Conservation (phyloP, 1,284 basidiomycete genomes). For the Ceraceosorus bombacis region DNA sequence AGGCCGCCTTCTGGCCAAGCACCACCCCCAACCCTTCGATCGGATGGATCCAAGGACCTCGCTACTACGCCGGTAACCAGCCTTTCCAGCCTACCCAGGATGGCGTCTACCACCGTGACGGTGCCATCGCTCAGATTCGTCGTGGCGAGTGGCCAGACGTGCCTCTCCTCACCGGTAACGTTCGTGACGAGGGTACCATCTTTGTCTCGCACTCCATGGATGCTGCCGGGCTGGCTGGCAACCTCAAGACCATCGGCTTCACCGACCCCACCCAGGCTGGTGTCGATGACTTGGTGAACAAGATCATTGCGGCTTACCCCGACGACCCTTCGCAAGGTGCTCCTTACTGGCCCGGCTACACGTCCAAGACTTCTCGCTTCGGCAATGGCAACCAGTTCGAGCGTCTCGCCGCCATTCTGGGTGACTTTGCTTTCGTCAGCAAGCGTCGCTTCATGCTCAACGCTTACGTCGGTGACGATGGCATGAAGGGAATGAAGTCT, state of each 20-base stretch:
- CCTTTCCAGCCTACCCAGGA: not conserved
- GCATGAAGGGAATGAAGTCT: not conserved
- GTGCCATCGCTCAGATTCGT: not conserved
- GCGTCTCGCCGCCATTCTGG: not conserved
- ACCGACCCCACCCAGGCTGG: not conserved
- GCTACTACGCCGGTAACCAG: not conserved
- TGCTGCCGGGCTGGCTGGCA: not conserved
- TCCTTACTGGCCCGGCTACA: constrained; percentile 1
- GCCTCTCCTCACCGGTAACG: constrained; percentile 1
- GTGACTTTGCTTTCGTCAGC: not conserved
- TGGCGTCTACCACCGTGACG: not conserved
- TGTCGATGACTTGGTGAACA: not conserved
- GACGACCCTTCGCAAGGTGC: not conserved
- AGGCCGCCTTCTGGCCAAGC: not conserved
- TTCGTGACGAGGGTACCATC: constrained; percentile 1
- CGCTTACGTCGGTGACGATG: not conserved
- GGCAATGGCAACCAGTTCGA: not conserved
- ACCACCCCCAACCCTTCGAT: not conserved
- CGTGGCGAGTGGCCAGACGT: not conserved
- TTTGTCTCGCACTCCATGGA: not conserved
- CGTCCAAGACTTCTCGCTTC: not conserved
- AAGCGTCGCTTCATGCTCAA: not conserved
- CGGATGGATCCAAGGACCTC: not conserved
- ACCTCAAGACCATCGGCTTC: not conserved
- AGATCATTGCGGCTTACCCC: not conserved